Conservation (phyloP, 331 rosid species). For the Malus hybrid region DNA sequence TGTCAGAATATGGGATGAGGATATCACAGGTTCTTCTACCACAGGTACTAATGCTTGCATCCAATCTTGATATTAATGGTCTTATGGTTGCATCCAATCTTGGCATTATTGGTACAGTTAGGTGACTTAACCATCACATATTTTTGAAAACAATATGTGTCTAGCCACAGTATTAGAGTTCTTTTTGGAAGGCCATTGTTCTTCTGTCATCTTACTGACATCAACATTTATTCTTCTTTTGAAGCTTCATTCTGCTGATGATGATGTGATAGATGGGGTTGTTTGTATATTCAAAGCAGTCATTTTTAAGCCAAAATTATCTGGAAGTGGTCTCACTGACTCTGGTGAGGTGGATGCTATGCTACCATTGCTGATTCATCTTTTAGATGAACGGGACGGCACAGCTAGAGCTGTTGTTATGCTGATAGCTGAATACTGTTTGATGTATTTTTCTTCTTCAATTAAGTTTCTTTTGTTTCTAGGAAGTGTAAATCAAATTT, state of each 20-base stretch:
- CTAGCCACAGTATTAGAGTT: background rate
- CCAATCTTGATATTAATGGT: background rate
- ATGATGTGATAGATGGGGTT: conserved; percentile 57
- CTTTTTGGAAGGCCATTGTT: background rate
- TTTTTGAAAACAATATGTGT: background rate
- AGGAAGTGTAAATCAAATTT: conserved; percentile 2
- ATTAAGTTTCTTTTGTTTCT: background rate
- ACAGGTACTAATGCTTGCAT: conserved; percentile 44
- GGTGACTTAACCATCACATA: too few relatives aligned
- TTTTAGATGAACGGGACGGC: conserved; percentile 81
- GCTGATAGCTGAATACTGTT: conserved; percentile 81
- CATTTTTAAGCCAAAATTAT: conserved; percentile 51
- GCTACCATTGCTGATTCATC: conserved; percentile 55
- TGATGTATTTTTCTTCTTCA: conserved; percentile 43
- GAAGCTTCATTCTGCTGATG: conserved; percentile 68
- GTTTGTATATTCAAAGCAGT: conserved; percentile 68
- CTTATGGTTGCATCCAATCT: background rate
- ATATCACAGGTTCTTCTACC: conserved; percentile 61
- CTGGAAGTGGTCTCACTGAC: conserved; percentile 40
- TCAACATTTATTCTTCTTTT: conserved; percentile 8
- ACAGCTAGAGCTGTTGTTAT: conserved; percentile 70
- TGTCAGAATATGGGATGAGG: conserved; percentile 59
- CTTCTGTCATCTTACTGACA: background rate
- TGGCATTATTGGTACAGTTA: background rate
- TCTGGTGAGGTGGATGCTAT: conserved; percentile 43